Conservation (phyloP, 1,284 basidiomycete species). For the Boletus mariae region DNA sequence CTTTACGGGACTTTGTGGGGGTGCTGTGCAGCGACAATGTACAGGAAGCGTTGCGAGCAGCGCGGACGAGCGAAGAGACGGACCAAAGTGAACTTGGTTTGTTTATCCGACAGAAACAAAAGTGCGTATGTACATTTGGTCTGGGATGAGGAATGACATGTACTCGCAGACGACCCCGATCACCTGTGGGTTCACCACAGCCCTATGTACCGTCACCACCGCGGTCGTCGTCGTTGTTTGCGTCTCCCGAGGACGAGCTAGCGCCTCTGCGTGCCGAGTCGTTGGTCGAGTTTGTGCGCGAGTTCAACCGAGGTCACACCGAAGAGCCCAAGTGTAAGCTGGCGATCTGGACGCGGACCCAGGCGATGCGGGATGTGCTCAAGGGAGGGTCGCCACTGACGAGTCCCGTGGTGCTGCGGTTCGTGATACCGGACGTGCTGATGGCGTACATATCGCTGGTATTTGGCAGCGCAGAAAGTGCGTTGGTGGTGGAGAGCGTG, state of each 20-base stretch:
- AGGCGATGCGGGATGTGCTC: constrained; percentile 15
- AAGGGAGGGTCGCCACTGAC: constrained; percentile 13
- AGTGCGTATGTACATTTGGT: constrained; percentile 35
- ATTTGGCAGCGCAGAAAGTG: constrained; percentile 28
- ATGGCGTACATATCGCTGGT: constrained; percentile 54
- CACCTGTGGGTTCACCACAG: constrained; percentile 55
- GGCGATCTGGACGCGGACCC: constrained; percentile 49
- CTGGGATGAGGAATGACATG: not conserved
- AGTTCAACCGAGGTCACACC: constrained; percentile 42
- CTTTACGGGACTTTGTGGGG: constrained; percentile 46
- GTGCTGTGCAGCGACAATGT: constrained; percentile 44
- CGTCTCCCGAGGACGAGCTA: constrained; percentile 35
- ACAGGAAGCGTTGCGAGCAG: constrained; percentile 51
- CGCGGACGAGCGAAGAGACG: constrained; percentile 46
- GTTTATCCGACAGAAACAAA: constrained; percentile 47
- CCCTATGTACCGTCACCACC: constrained; percentile 46
- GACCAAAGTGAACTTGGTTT: constrained; percentile 47
- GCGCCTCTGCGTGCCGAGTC: constrained; percentile 40
- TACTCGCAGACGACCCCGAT: constrained; percentile 44
- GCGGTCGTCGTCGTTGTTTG: constrained; percentile 41
- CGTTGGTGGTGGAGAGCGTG: constrained; percentile 54
- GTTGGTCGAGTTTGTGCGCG: constrained; percentile 48
- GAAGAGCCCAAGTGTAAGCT: constrained; percentile 35
- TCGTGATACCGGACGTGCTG: constrained; percentile 58
- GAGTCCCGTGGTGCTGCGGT: constrained; percentile 45